phyloP scores from a whole-genome alignment of 352 stramenopile genomes.

The Phytophthora podocarpi region DNA sequence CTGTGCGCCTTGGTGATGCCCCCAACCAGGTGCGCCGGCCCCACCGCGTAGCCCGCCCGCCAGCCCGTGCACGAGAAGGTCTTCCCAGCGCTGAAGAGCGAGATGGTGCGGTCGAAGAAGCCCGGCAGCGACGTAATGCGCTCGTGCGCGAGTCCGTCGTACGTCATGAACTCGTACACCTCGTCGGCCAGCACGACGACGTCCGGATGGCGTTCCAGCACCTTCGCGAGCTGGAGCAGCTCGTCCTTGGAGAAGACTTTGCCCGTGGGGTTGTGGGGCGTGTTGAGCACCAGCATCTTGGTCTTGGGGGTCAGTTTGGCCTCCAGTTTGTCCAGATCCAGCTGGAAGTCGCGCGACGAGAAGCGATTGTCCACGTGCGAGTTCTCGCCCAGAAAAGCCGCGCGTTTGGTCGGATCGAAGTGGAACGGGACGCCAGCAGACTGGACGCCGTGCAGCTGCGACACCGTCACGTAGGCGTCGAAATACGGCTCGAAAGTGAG shows the following conservation, averaged over 20 bases:
- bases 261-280: constrained; percentile 98
- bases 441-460: constrained; percentile 81
- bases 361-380: constrained; percentile 35
- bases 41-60: constrained; percentile 88
- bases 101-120: constrained; percentile 90
- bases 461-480: constrained; percentile 88
- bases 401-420: constrained; percentile 50
- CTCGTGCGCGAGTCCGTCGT: constrained; percentile 72
- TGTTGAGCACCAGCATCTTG: constrained; percentile 97
- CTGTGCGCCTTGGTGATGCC: constrained; percentile 84
- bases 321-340: constrained; percentile 91
- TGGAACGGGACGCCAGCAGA: constrained; percentile 77
- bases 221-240: constrained; percentile 90
- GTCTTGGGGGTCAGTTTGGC: constrained; percentile 89
- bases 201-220: constrained; percentile 87
- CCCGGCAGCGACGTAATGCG: constrained; percentile 79
- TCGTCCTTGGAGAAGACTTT: constrained; percentile 97
- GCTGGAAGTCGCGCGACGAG: constrained; percentile 74
- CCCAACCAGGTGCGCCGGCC: constrained; percentile 52
- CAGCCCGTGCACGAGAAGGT: constrained; percentile 95
- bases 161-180: constrained; percentile 99
- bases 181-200: constrained; percentile 96
- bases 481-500: constrained; percentile 92
- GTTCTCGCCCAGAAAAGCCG: constrained; percentile 42
- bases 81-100: constrained; percentile 94